Percentiles rank a stretch among this genome's conserved stretches.
phyloP scores from a whole-genome alignment of 352 stramenopile species.

The Pythium oligandrum region DNA sequence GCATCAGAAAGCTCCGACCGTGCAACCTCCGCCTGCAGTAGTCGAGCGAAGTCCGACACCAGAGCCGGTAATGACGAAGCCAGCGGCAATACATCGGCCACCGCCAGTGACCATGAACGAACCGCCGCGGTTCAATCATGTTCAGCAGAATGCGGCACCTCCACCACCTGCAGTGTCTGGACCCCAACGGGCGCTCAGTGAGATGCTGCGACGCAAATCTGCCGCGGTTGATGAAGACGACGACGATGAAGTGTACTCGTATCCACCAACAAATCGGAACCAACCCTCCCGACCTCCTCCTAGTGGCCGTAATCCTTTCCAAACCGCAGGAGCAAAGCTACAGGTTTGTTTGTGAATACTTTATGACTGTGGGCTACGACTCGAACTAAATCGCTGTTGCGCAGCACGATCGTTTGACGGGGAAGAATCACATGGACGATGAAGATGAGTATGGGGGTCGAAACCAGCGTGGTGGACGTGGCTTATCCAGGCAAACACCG shows the following conservation, averaged over 20 bases:
- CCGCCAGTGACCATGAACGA: background rate
- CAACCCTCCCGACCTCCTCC: background rate
- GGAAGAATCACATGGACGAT: conserved; percentile 25
- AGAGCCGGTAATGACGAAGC: too few relatives aligned
- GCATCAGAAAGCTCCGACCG: too few relatives aligned
- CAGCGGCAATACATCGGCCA: too few relatives aligned
- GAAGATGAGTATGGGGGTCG: conserved; percentile 25
- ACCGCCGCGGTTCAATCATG: too few relatives aligned
- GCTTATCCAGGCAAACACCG: conserved; percentile 13
- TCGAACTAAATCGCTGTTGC: background rate
- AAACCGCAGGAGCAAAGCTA: conserved; percentile 64
- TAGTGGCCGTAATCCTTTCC: conserved; percentile 25
- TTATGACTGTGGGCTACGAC: too few relatives aligned
- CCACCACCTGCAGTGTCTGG: conserved; percentile 1
- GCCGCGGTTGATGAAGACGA: conserved; percentile 5
- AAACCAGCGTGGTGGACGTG: conserved; percentile 21
- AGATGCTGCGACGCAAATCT: conserved; percentile 14
- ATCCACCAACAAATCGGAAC: conserved; percentile 19
- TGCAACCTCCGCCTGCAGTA: too few relatives aligned
- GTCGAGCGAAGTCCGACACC: too few relatives aligned
- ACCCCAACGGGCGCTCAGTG: conserved; percentile 14
- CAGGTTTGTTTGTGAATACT: conserved; percentile 23
- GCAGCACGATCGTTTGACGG: conserved; percentile 15
- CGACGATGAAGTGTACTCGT: conserved; percentile 4
- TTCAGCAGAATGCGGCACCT: too few relatives aligned